A percentile compares a stretch with the other conserved stretches of the same genome.
Evolutionary conservation across 345 rosid genomes (phyloP).

Genomic region (Adansonia digitata): DNA sequence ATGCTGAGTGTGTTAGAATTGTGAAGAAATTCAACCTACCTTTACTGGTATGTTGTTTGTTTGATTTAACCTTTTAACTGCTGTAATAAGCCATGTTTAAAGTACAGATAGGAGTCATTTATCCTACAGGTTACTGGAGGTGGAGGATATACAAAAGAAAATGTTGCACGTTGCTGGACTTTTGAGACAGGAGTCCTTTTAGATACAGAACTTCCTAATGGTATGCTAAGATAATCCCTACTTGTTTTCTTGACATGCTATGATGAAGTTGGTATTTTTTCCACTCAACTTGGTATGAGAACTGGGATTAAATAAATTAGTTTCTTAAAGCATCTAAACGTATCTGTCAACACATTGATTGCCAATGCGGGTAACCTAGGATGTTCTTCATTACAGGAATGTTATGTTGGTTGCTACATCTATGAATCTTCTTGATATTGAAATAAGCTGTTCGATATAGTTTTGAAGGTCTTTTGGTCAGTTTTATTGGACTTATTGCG

Average conservation of each 20-base stretch:
- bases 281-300: not conserved
- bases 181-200: constrained; percentile 91
- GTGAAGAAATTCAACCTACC: constrained; percentile 95
- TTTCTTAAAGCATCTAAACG: not conserved
- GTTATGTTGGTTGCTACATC: not conserved
- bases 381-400: not conserved
- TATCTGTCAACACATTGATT: not conserved
- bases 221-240: constrained; percentile 30
- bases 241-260: not conserved
- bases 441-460: not conserved
- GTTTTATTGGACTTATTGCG: not conserved
- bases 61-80: constrained; percentile 12
- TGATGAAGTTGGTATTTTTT: not conserved
- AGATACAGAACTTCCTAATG: constrained; percentile 88
- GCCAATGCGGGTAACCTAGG: not conserved
- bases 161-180: constrained; percentile 98
- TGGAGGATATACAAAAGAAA: constrained; percentile 97
- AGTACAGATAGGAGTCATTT: not conserved
- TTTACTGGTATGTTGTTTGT: constrained; percentile 52
- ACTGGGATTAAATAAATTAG: not conserved
- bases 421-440: not conserved
- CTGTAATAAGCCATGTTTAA: not conserved
- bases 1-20: constrained; percentile 88
- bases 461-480: not conserved
- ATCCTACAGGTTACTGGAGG: constrained; percentile 87